Percentiles rank a stretch among this genome's conserved stretches.
Conservation (phyloP, 1,284 basidiomycete species). For the Peniophora sp. region DNA sequence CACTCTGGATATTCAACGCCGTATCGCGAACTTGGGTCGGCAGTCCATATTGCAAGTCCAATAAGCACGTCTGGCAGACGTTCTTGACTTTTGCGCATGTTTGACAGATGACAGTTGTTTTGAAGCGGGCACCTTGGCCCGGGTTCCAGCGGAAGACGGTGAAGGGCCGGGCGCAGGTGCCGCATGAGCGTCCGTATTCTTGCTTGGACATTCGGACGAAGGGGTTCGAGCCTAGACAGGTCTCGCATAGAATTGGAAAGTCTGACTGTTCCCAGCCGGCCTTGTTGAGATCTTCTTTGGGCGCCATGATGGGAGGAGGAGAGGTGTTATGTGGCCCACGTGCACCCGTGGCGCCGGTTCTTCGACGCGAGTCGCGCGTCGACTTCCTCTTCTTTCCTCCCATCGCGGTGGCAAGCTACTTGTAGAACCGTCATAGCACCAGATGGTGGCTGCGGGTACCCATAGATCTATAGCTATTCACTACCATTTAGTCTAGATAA, state of each 20-base stretch:
- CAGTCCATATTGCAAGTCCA: slow-evolving; percentile 93
- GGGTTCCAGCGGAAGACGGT: slow-evolving; percentile 99
- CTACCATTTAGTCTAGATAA: too few relatives aligned
- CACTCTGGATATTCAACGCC: slow-evolving; percentile 79
- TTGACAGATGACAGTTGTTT: slow-evolving; percentile 97
- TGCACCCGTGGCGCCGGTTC: too few relatives aligned
- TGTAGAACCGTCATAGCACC: too few relatives aligned
- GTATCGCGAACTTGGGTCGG: slow-evolving; percentile 98
- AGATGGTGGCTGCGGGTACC: too few relatives aligned
- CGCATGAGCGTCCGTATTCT: slow-evolving; percentile 91
- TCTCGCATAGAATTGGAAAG: slow-evolving; percentile 86
- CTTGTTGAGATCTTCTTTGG: slow-evolving; percentile 83
- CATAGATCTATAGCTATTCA: too few relatives aligned
- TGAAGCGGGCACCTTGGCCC: slow-evolving; percentile 87
- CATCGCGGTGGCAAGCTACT: too few relatives aligned
- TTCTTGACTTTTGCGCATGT: slow-evolving; percentile 99
- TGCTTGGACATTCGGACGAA: slow-evolving; percentile 95
- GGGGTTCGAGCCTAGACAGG: slow-evolving; percentile 84
- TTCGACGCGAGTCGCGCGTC: too few relatives aligned
- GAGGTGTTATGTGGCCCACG: too few relatives aligned
- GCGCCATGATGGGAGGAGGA: slow-evolving; percentile 22
- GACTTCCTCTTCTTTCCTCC: too few relatives aligned
- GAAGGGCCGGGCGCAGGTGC: slow-evolving; percentile 91
- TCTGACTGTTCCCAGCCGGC: slow-evolving; percentile 89
- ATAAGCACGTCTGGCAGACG: slow-evolving; percentile 95